Evolutionary conservation across 1,284 basidiomycete genomes (phyloP).

Genomic region (Microstroma glucosiphilum): DNA sequence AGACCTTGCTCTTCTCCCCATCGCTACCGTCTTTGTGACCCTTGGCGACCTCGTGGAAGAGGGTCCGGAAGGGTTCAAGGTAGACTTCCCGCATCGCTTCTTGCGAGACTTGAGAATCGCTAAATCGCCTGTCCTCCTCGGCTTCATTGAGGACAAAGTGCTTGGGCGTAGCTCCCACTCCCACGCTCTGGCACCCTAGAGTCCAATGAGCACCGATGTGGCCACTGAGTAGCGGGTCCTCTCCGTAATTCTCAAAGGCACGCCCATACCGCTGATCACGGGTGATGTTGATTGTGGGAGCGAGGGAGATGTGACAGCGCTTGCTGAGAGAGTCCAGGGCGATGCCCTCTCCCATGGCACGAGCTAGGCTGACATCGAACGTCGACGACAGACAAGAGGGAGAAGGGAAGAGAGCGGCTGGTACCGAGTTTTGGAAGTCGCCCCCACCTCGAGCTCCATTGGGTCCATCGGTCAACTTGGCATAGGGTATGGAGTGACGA

Average conservation of each 20-base stretch:
- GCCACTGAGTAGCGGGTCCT: slow-evolving; percentile 13
- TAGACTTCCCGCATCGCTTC: slow-evolving; percentile 60
- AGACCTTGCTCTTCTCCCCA: background rate
- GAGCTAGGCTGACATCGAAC: slow-evolving; percentile 9
- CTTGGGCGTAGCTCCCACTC: slow-evolving; percentile 14
- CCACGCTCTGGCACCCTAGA: slow-evolving; percentile 10
- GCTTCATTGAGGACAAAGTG: slow-evolving; percentile 16
- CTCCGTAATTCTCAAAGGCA: slow-evolving; percentile 15
- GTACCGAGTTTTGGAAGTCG: slow-evolving; percentile 10
- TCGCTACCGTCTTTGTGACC: slow-evolving; percentile 3
- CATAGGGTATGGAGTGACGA: slow-evolving; percentile 5
- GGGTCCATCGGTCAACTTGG: slow-evolving; percentile 16
- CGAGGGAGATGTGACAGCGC: slow-evolving; percentile 14
- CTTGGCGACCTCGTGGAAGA: slow-evolving; percentile 8
- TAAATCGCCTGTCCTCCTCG: slow-evolving; percentile 8
- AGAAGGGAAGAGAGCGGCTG: slow-evolving; percentile 14
- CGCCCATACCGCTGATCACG: slow-evolving; percentile 13
- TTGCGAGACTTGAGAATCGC: slow-evolving; percentile 64
- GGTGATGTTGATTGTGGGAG: slow-evolving; percentile 13
- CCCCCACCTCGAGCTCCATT: slow-evolving; percentile 16
- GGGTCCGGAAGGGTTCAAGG: slow-evolving; percentile 13
- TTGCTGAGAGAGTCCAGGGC: slow-evolving; percentile 12
- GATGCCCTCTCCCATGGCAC: slow-evolving; percentile 10
- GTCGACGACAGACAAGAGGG: slow-evolving; percentile 15
- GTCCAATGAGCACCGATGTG: slow-evolving; percentile 9